Conservation (phyloP, 1,139 yeast genomes). For the Wickerhamiella pararugosa region DNA sequence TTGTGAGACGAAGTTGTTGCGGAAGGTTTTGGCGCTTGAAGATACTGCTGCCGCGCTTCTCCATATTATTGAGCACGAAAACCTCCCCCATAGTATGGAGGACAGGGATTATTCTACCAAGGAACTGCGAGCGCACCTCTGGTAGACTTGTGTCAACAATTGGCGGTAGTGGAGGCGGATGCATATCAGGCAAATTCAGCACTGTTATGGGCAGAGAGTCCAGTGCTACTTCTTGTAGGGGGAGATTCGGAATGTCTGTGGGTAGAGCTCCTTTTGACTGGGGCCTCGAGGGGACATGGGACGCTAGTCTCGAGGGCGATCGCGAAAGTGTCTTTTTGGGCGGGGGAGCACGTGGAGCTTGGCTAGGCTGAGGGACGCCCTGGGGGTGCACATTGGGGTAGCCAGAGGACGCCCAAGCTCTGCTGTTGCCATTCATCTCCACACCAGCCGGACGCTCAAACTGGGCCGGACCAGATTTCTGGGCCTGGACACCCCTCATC, state of each 20-base stretch:
- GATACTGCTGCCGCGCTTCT: neutral
- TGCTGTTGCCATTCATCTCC: neutral
- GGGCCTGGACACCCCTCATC: neutral
- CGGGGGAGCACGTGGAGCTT: neutral
- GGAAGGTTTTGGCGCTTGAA: constrained; percentile 3
- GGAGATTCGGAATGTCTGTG: neutral
- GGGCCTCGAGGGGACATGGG: too few relatives aligned
- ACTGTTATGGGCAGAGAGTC: neutral
- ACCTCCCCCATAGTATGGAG: neutral
- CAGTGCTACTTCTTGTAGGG: constrained; percentile 2
- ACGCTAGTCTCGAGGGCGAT: too few relatives aligned
- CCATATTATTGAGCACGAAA: neutral
- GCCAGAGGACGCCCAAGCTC: neutral
- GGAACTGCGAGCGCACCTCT: constrained; percentile 1
- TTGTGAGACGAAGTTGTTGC: constrained; percentile 2
- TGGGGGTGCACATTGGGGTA: neutral
- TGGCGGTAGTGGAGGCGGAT: neutral
- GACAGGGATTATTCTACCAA: neutral
- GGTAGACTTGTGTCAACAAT: constrained; percentile 5
- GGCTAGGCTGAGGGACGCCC: neutral
- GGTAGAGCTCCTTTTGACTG: too few relatives aligned
- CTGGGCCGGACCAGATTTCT: neutral
- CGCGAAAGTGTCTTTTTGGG: neutral
- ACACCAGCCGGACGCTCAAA: neutral
- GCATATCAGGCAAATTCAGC: neutral